These are phyloP conservation scores for Paspalum vaginatum DNA, from an alignment of 176 grass and related monocot genomes.

Conservation along the genomic window DNA sequence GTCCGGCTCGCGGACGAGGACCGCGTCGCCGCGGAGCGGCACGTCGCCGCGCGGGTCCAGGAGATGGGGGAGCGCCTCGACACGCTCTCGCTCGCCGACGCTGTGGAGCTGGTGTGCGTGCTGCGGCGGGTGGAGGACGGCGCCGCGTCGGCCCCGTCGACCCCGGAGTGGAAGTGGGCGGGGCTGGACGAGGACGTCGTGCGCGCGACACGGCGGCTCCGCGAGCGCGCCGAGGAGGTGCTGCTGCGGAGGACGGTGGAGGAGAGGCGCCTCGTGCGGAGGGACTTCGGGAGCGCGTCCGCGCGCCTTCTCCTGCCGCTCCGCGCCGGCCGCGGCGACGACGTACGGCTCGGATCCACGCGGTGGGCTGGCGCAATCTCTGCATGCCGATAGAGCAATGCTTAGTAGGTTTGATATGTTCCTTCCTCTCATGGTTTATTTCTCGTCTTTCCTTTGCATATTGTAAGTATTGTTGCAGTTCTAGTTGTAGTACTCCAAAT, in stretches of 20 bases:
- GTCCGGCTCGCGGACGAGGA: constrained; percentile 68
- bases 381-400: constrained; percentile 4
- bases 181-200: constrained; percentile 58
- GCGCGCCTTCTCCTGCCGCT: constrained; percentile 30
- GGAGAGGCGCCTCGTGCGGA: constrained; percentile 48
- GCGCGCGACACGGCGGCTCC: constrained; percentile 37
- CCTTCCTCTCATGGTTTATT: background rate
- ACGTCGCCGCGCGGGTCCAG: constrained; percentile 51
- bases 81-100: constrained; percentile 67
- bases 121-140: constrained; percentile 58
- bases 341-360: constrained; percentile 57
- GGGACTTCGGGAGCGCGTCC: constrained; percentile 55
- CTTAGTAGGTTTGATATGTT: background rate
- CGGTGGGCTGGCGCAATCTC: constrained; percentile 46
- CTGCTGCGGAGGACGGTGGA: constrained; percentile 49
- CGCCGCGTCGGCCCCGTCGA: constrained; percentile 19
- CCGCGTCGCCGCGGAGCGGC: constrained; percentile 46
- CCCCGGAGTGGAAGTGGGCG: constrained; percentile 70
- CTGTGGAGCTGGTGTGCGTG: constrained; percentile 68
- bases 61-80: constrained; percentile 67
- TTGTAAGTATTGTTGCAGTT: constrained; percentile 8
- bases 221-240: constrained; percentile 49
- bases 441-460: background rate
- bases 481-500: background rate
- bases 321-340: background rate